Evolutionary conservation across 2,329 filamentous ascomycete species (phyloP), one percentile per base, ranked within the genome.

Genomic region (Arthrobotrys sinensis): DNA sequence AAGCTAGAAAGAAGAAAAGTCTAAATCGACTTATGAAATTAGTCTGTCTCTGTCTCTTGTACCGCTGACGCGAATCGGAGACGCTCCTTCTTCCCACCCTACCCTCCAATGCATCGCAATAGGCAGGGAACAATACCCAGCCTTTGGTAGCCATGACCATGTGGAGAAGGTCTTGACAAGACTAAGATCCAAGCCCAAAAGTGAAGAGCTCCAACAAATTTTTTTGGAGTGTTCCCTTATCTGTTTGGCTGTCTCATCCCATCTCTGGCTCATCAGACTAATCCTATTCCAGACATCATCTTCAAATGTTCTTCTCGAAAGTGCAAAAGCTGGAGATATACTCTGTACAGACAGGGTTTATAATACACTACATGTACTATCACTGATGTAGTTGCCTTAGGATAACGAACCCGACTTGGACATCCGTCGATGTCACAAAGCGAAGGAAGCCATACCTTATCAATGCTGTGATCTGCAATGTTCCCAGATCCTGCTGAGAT

Each of bases 171-270:
- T 66, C 50, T 50, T 50, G 34, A 40, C 32, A 48, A 46, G 36
- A 67, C 50, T 38, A 75, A 68, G 65, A 62, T 43, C 40, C 72
- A 65, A 77, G 36, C 43, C 24, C 28, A 77, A 70, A 67, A 46
- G 5, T 71, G 66, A 77, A 67, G 73, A 77, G 73, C 73, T 77
- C 73, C 73, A 77, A 40, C 52, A 28, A 28, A 34, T 70, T 76
- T 60, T 46, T 48, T 60, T 1, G 16, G 11, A 57, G 16, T 55
- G 16, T 77, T 66, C 57, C 40, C 72, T 77, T 77, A 77, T 77
- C 73, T 77, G 73, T 70, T 76, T 77, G 66, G 73, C 46, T 77
- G 73, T 77, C 73, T 77, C 73, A 77, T 77, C 73, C 73, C 73
- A 77, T 77, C 73, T 77, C 63, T 67, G 32, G 72, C 65, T 62